Base-by-base conservation (phyloP, 2,329 filamentous ascomycete genomes). In the Aspergillus fructus region DNA sequence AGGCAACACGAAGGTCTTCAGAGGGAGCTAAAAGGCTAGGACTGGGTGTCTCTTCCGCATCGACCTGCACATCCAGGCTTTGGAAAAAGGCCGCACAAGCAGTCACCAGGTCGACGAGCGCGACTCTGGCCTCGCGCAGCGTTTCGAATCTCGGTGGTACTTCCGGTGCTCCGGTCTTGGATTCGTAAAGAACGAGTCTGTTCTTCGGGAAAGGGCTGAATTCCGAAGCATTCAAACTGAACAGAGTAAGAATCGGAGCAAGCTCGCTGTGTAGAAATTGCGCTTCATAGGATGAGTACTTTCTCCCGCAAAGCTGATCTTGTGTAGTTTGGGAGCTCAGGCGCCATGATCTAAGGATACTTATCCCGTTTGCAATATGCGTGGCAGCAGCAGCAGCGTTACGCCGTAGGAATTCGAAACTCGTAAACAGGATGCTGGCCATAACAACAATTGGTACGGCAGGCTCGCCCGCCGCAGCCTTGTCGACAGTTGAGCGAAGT, bases 341-440 rank as follows among this genome's bases (percentile, higher is more conserved):
- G 1, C 64, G 59, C 58, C 53, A 66, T 2, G 49, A 24, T 49
- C 58, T 49, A 8, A 66, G 19, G 5, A 66, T 50, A 5, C 56
- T 61, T n/a, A 64, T 61, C 3, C 62, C 62, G 23, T 40, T 55
- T 4, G 30, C 39, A 27, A 65, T 58, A 30, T 66, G 64, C 1
- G 42, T 49, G 8, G 58, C 65, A 2, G 68, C 67, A 8, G 68
- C 66, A 43, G 66, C 60, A 23, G 65, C 60, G 61, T 72, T 68
- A 4, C 64, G 60, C 27, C 66, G 65, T 23, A 72, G 63, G 24
- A 68, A 68, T 57, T 89, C 85, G 60, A 89, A 89, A 69, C 84
- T 88, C n/a, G 85, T 83, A 49, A 89, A 78, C 39, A 89, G 74
- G 37, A 89, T 83, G 52, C 81, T 86, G 15, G 84, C 82, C 79